phyloP scores from a whole-genome alignment of 176 grass and related monocot genomes.

The Carex pumila region DNA sequence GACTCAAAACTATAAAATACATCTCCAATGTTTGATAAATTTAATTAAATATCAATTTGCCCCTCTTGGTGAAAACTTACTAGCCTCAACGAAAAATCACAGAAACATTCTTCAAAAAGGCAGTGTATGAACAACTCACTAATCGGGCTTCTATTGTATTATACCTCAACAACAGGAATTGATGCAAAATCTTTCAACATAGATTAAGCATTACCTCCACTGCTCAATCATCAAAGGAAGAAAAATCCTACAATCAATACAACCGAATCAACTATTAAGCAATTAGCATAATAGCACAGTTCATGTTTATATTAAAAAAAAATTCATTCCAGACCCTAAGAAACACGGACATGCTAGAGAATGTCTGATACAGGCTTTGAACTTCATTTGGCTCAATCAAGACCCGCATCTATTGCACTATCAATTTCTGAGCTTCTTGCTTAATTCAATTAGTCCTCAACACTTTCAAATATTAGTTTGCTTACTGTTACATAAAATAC shows the following conservation, averaged over 20 bases:
- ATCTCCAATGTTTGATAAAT: background rate
- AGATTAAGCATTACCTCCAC: background rate
- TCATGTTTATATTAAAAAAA: background rate
- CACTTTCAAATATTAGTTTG: background rate
- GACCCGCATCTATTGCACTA: background rate
- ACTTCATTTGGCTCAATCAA: background rate
- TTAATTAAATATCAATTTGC: slow-evolving; percentile 16
- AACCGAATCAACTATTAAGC: background rate
- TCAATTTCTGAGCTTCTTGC: background rate
- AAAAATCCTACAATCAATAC: background rate
- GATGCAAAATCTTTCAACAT: background rate
- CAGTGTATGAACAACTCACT: background rate
- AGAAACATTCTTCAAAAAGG: background rate
- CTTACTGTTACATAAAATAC: background rate
- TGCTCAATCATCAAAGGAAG: background rate
- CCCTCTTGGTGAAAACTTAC: slow-evolving; percentile 13
- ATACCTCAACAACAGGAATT: slow-evolving; percentile 13
- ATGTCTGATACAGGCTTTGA: background rate
- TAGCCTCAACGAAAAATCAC: slow-evolving; percentile 2
- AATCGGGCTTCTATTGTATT: background rate
- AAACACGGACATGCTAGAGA: background rate
- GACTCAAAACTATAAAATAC: slow-evolving; percentile 13
- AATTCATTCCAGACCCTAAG: background rate
- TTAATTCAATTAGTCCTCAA: background rate
- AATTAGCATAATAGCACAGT: background rate